Conservation (phyloP, 192 early-diverging fungal genomes). For the Backusella psychrophila region DNA sequence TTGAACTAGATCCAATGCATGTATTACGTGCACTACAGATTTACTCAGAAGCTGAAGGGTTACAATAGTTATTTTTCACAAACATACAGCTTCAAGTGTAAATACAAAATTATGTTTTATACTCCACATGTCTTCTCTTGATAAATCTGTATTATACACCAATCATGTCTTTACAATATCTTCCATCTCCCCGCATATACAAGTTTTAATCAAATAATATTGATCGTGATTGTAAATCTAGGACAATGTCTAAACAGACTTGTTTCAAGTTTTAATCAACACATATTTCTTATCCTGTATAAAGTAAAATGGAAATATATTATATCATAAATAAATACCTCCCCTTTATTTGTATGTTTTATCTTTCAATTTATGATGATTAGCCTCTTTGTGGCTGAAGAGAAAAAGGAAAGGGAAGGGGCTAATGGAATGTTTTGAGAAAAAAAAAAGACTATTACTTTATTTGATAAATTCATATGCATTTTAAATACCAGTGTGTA, state of each 20-base stretch:
- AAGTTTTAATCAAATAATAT: no score
- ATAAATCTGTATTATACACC: no score
- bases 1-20: slow-evolving; percentile 58
- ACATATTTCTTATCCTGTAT: no score
- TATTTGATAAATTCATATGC: neutral
- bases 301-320: no score
- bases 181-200: no score
- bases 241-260: no score
- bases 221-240: no score
- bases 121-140: neutral
- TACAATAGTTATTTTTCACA: neutral
- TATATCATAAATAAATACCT: no score
- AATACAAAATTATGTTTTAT: neutral
- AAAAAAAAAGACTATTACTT: neutral
- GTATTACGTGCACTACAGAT: slow-evolving; percentile 64
- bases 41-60: slow-evolving; percentile 47
- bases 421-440: neutral
- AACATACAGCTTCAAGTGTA: neutral
- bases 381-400: neutral
- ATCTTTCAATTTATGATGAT: neutral
- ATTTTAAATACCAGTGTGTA: neutral
- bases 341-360: no score
- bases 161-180: no score
- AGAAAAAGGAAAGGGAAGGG: neutral
- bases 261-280: no score